phyloP scores from a whole-genome alignment of 805 yeast genomes.

The Schwanniomyces polymorphus region DNA sequence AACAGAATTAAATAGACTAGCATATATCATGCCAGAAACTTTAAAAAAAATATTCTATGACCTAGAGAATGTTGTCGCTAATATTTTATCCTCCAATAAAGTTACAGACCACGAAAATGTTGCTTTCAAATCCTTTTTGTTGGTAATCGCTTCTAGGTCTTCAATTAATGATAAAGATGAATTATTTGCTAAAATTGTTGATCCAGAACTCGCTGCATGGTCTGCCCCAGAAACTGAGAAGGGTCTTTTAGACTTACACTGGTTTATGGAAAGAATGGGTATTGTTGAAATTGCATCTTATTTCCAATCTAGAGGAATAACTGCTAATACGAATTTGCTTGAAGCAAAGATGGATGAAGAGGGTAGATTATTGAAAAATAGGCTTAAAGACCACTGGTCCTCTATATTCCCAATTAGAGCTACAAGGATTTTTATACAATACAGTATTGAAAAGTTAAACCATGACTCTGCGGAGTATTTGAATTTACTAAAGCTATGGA shows the following conservation, averaged over 20 bases:
- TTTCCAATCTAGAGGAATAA: constrained; percentile 78
- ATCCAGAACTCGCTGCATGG: constrained; percentile 92
- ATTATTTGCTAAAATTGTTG: constrained; percentile 83
- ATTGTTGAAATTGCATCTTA: constrained; percentile 91
- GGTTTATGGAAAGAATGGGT: constrained; percentile 98
- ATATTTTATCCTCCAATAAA: constrained; percentile 64
- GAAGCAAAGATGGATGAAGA: constrained; percentile 86
- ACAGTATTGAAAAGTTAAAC: constrained; percentile 86
- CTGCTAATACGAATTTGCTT: constrained; percentile 71
- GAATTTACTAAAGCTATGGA: constrained; percentile 77
- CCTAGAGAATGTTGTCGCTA: constrained; percentile 76
- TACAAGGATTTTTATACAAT: constrained; percentile 91
- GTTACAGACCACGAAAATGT: constrained; percentile 90
- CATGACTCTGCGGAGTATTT: constrained; percentile 76
- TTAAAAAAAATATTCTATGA: constrained; percentile 78
- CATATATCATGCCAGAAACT: constrained; percentile 91
- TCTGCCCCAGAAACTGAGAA: constrained; percentile 86
- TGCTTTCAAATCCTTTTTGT: constrained; percentile 85
- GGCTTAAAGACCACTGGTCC: constrained; percentile 88
- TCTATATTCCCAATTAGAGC: constrained; percentile 94
- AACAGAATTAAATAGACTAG: constrained; percentile 89
- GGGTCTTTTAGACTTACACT: constrained; percentile 84
- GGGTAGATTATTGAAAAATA: constrained; percentile 74
- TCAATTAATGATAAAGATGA: constrained; percentile 71
- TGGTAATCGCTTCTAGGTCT: constrained; percentile 89